Conservation (phyloP, 2,329 filamentous ascomycete species). For the Sphaceloma murrayae region DNA sequence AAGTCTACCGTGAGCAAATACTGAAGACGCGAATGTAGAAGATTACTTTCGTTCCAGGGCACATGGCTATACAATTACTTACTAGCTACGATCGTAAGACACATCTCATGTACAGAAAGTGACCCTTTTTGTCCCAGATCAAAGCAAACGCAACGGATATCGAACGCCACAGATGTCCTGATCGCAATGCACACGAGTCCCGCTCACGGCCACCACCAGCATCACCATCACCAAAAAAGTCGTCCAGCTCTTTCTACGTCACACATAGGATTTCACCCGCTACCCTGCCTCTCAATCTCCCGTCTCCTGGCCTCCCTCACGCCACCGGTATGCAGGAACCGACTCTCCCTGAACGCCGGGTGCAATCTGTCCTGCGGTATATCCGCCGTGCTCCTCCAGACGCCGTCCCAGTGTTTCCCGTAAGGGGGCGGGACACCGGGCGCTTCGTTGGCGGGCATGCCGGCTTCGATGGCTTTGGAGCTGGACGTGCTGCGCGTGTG, state of each 20-base stretch:
- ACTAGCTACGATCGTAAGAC: not conserved
- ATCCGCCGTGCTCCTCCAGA: slow-evolving; percentile 7
- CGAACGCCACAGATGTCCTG: slow-evolving; percentile 1
- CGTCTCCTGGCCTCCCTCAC: slow-evolving; percentile 6
- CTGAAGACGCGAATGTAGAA: too few relatives aligned
- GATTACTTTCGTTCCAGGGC: too few relatives aligned
- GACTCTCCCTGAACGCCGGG: slow-evolving; percentile 11
- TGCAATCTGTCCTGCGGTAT: slow-evolving; percentile 8
- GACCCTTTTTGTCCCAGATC: too few relatives aligned
- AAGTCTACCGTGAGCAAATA: too few relatives aligned
- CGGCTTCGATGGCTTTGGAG: slow-evolving; percentile 9
- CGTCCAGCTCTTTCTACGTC: too few relatives aligned
- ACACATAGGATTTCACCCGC: too few relatives aligned
- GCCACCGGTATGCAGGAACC: slow-evolving; percentile 11
- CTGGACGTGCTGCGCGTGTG: slow-evolving; percentile 7
- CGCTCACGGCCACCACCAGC: too few relatives aligned
- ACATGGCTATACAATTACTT: not conserved
- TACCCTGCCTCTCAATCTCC: slow-evolving; percentile 14
- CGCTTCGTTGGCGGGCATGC: not conserved
- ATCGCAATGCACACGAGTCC: not conserved
- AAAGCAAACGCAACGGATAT: slow-evolving; percentile 3
- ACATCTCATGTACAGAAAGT: not conserved
- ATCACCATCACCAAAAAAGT: too few relatives aligned
- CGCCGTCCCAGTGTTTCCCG: slow-evolving; percentile 13
- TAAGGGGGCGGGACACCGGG: slow-evolving; percentile 6